Conservation (phyloP, 345 rosid genomes). For the Odontarrhena argentea region DNA sequence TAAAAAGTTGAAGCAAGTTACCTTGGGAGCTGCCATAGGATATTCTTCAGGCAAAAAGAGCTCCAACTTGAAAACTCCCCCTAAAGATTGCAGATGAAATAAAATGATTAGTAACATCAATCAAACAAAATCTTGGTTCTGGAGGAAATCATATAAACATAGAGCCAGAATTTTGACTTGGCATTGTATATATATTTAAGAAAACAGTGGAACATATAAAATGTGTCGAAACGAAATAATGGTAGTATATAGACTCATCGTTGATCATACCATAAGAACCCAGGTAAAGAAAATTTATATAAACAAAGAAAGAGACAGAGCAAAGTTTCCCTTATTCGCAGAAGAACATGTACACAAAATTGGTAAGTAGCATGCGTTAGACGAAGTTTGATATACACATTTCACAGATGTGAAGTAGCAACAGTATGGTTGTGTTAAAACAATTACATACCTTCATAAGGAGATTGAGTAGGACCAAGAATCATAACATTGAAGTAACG, state of each 20-base stretch:
- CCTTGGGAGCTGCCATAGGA: constrained; percentile 99
- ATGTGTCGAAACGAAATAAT: background rate
- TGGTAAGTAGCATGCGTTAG: background rate
- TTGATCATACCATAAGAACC: constrained; percentile 4
- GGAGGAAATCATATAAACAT: background rate
- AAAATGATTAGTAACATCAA: background rate
- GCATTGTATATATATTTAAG: background rate
- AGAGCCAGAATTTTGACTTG: background rate
- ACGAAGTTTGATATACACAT: background rate
- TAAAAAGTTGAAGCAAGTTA: constrained; percentile 33
- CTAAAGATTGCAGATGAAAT: constrained; percentile 42
- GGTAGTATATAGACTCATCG: background rate
- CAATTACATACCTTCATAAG: constrained; percentile 73
- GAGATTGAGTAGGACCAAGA: constrained; percentile 96
- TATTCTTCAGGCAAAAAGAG: constrained; percentile 98
- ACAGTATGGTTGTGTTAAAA: background rate
- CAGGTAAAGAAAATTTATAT: too few species aligned
- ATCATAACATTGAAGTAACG: constrained; percentile 96
- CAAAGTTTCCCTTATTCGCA: background rate
- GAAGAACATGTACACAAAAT: background rate
- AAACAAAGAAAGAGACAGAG: background rate
- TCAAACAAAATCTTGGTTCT: background rate
- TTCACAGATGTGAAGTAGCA: background rate
- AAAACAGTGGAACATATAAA: background rate
- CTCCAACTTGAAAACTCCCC: constrained; percentile 98